Evolutionary conservation across 2,329 filamentous ascomycete genomes (phyloP).

Genomic region (Gnomoniopsis smithogilvyi): DNA sequence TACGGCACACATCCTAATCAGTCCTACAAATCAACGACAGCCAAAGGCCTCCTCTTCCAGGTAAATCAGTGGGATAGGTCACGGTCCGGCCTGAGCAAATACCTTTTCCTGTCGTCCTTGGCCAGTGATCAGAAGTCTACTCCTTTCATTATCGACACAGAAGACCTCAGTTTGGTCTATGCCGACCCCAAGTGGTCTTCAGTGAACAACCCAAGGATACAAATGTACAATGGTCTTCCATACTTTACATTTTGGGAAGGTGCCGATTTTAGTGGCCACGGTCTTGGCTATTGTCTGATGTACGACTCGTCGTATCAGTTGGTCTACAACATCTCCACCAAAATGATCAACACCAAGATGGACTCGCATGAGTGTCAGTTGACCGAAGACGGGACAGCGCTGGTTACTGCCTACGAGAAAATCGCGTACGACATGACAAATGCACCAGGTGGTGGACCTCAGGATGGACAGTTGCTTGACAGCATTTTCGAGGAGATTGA

Average conservation of each 20-base stretch:
- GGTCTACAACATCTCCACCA: constrained; percentile 15
- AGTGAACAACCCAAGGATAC: constrained; percentile 17
- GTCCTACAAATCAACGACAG: constrained; percentile 11
- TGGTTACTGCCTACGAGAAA: constrained; percentile 35
- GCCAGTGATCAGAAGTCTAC: constrained; percentile 8
- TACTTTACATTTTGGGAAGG: constrained; percentile 18
- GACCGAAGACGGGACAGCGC: constrained; percentile 35
- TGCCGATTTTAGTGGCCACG: constrained; percentile 14
- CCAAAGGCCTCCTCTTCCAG: constrained; percentile 9
- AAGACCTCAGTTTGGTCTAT: constrained; percentile 16
- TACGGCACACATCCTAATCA: constrained; percentile 15
- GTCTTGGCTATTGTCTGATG: constrained; percentile 14
- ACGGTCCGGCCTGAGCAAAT: constrained; percentile 12
- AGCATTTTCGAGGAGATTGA: constrained; percentile 44
- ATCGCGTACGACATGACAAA: constrained; percentile 24
- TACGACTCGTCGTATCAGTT: constrained; percentile 16
- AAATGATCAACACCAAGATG: constrained; percentile 15
- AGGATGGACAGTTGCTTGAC: constrained; percentile 29
- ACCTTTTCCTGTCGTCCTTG: constrained; percentile 12
- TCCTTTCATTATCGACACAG: constrained; percentile 17
- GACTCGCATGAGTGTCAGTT: constrained; percentile 37
- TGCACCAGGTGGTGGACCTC: constrained; percentile 22
- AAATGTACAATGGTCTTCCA: constrained; percentile 15
- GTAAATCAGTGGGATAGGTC: constrained; percentile 17
- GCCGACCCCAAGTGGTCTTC: constrained; percentile 15